A percentile compares a stretch with the other conserved stretches of the same genome.
phyloP scores from a whole-genome alignment of 2,329 filamentous ascomycete species.

The Aspergillus oerlinghausenensis region DNA sequence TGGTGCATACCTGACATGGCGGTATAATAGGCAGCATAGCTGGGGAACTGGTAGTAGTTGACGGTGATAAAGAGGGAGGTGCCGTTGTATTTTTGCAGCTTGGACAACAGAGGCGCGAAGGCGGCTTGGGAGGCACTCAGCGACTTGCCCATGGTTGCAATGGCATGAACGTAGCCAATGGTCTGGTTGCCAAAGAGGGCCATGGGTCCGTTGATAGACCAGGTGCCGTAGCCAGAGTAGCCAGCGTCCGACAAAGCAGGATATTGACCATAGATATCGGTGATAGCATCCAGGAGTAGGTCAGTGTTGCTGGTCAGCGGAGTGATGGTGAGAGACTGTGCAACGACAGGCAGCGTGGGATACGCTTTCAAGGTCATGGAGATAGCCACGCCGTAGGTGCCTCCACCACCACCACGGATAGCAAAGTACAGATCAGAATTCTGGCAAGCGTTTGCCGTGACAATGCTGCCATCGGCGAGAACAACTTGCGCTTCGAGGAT shows the following conservation, averaged over 20 bases:
- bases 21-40: conserved; percentile 25
- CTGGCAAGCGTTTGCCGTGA: conserved; percentile 32
- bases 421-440: conserved; percentile 30
- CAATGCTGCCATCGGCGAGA: conserved; percentile 32
- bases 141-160: conserved; percentile 11
- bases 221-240: conserved; percentile 7
- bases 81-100: conserved; percentile 1
- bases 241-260: conserved; percentile 4
- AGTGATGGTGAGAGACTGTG: conserved; percentile 7
- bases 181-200: background rate
- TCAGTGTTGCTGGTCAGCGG: conserved; percentile 5
- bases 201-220: conserved; percentile 2
- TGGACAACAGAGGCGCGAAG: conserved; percentile 5
- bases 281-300: background rate
- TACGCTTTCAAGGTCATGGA: conserved; percentile 15
- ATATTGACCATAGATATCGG: conserved; percentile 2
- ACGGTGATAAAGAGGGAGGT: conserved; percentile 6
- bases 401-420: conserved; percentile 38
- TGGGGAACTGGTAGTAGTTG: conserved; percentile 22
- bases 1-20: conserved; percentile 22
- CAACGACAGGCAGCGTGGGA: conserved; percentile 8
- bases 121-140: conserved; percentile 4
- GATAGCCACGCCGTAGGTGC: conserved; percentile 24
- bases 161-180: conserved; percentile 10
- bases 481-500: conserved; percentile 42